Base-by-base conservation (phyloP, 352 stramenopile genomes). In the Globisporangium spinosum region DNA sequence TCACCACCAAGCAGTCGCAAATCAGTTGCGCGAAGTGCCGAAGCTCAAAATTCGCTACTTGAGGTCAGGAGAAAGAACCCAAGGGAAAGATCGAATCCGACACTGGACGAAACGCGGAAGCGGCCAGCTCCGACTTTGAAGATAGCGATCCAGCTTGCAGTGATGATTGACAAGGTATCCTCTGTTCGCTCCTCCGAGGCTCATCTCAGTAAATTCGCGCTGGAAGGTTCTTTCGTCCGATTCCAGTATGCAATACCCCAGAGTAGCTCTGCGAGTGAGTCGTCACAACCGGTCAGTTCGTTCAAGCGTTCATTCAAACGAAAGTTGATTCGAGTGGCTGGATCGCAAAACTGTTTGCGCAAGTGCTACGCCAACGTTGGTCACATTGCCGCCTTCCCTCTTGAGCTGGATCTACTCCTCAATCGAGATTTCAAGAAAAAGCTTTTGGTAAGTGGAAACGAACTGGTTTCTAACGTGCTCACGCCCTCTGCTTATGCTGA, bases 301-400 rank as follows among this genome's bases (percentile, higher is more conserved):
- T 67, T 76, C 56, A 66, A 76, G 29, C 76, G 76, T 10, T 75
- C 61, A n/a, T 53, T 74, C 29, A 56, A 53, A 35, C 70, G 76
- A 40, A 82, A 77, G 43, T 25, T 83, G 15, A 56, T 47, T 43
- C 57, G 27, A 63, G 62, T 32, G 25, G 34, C 57, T 68, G 65
- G 65, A 3, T 13, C n/a, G 10, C 13, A 63, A 47, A 23, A 6
- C 29, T 22, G n/a, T 23, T 54, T n/a, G 10, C 12, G 15, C 7
- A 7, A 13, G 23, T 58, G 22, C 13, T 32, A 12, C 22, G 53
- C 29, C 22, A 67, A 29, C n/a, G 27, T 58, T 15, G 61, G 69
- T 25, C 64, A 73, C 35, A 64, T 73, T 15, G 74, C 78, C 22
- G 45, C 80, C 10, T 82, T 83, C 47, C 58, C 78, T 22, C 59